A percentile compares a stretch with the other conserved stretches of the same genome.
These are phyloP conservation scores for Mycena indigotica DNA, from an alignment of 768 basidiomycete genomes.

Conservation along the genomic window DNA sequence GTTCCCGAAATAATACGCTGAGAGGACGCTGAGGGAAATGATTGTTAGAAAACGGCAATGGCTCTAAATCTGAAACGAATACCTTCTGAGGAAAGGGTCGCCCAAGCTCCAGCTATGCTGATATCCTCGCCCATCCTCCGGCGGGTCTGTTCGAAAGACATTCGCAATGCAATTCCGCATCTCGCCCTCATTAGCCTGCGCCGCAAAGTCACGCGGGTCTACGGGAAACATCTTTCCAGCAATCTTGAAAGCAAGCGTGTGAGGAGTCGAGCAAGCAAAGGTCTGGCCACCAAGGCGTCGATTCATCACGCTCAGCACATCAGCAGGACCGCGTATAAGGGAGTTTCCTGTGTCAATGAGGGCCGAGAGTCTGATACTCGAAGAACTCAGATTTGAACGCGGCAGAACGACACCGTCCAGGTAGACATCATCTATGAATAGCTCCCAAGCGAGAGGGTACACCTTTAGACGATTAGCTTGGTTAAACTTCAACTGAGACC, in stretches of 20 bases:
- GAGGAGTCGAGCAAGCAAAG: constrained; percentile 62
- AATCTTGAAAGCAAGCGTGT: constrained; percentile 68
- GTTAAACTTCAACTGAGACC: no score
- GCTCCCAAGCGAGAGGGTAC: constrained; percentile 73
- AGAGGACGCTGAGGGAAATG: constrained; percentile 62
- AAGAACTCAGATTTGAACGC: constrained; percentile 50
- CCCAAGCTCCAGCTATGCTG: constrained; percentile 80
- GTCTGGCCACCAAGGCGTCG: constrained; percentile 37
- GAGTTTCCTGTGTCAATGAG: constrained; percentile 81
- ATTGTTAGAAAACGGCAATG: no score
- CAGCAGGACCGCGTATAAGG: constrained; percentile 71
- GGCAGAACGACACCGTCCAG: constrained; percentile 67
- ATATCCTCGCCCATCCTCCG: constrained; percentile 52
- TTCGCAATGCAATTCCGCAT: constrained; percentile 53
- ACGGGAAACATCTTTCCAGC: constrained; percentile 70
- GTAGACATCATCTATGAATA: constrained; percentile 69
- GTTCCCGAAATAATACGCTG: constrained; percentile 75
- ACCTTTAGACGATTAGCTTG: constrained; percentile 37
- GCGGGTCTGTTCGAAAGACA: constrained; percentile 65
- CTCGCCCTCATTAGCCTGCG: constrained; percentile 40
- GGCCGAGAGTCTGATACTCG: constrained; percentile 58
- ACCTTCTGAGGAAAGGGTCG: constrained; percentile 77
- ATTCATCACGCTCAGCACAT: constrained; percentile 57
- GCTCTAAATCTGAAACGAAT: no score
- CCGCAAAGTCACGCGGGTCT: constrained; percentile 72